phyloP scores from a whole-genome alignment of 306 rosid species.

The Glycine tomentella region DNA sequence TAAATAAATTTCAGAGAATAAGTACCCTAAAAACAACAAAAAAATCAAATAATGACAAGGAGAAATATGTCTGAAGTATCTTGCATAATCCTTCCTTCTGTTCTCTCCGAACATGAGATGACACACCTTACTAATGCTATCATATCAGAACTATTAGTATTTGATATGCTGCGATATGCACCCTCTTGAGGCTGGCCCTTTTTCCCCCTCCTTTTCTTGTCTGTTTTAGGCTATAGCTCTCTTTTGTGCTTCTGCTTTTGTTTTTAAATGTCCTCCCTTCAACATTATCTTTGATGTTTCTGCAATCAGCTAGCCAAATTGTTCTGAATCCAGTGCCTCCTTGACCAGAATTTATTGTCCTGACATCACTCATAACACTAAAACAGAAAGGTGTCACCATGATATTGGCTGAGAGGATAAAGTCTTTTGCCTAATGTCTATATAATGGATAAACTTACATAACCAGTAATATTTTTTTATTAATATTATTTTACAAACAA shows the following conservation, averaged over 20 bases:
- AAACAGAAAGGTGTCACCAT: constrained; percentile 38
- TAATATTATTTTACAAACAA: constrained; percentile 15
- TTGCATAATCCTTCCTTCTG: constrained; percentile 6
- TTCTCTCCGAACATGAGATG: constrained; percentile 36
- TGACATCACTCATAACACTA: not conserved
- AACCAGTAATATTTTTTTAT: not conserved
- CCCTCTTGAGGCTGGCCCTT: constrained; percentile 45
- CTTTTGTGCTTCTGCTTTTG: constrained; percentile 45
- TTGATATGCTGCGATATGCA: constrained; percentile 59
- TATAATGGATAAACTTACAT: constrained; percentile 44
- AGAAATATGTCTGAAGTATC: constrained; percentile 19
- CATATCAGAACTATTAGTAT: constrained; percentile 39
- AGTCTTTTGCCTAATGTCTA: constrained; percentile 37
- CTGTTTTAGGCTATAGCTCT: not conserved
- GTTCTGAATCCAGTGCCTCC: constrained; percentile 48
- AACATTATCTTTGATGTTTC: constrained; percentile 37
- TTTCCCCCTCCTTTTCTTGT: constrained; percentile 41
- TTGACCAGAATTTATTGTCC: constrained; percentile 56
- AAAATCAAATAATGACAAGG: not conserved
- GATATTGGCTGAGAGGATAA: constrained; percentile 32
- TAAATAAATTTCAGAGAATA: no score
- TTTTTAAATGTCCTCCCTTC: constrained; percentile 34
- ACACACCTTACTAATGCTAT: constrained; percentile 29
- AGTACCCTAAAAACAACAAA: no score
- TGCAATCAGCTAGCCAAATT: constrained; percentile 47